Percentiles rank a stretch among this genome's conserved stretches.
Evolutionary conservation across 805 yeast species (phyloP).

Genomic region (Gaillardinia entomophila): DNA sequence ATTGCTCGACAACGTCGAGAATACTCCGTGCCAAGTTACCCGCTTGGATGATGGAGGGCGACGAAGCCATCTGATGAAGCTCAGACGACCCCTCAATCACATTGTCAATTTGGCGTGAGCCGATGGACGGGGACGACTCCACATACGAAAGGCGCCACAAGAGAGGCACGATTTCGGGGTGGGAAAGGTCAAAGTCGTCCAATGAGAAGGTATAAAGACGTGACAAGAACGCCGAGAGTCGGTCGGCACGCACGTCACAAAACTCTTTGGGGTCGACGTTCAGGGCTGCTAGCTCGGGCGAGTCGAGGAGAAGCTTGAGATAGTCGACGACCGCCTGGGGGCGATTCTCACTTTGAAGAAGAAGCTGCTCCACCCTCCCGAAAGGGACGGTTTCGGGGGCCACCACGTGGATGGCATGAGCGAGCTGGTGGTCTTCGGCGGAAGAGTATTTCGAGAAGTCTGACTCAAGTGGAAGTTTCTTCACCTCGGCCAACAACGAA

Average conservation of each 20-base stretch:
- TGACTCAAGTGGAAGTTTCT: neutral
- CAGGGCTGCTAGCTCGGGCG: constrained; percentile 15
- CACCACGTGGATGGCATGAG: constrained; percentile 14
- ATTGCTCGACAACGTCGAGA: constrained; percentile 17
- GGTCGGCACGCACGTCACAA: constrained; percentile 16
- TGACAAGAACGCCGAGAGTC: constrained; percentile 22
- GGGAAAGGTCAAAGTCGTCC: constrained; percentile 15
- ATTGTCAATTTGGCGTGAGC: constrained; percentile 19
- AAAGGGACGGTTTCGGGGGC: constrained; percentile 20
- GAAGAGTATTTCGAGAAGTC: neutral
- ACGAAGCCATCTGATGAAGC: neutral
- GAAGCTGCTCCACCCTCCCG: constrained; percentile 13
- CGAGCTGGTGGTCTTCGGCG: constrained; percentile 1
- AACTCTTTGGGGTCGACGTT: constrained; percentile 2
- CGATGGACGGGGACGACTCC: constrained; percentile 10
- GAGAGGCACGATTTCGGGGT: constrained; percentile 26
- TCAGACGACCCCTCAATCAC: constrained; percentile 8
- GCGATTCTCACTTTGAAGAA: constrained; percentile 24
- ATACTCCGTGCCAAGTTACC: constrained; percentile 25
- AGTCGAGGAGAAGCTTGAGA: constrained; percentile 30
- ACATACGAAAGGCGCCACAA: constrained; percentile 27
- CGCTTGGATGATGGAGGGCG: constrained; percentile 13
- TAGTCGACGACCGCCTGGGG: constrained; percentile 16
- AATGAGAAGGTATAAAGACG: constrained; percentile 20
- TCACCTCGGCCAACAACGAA: neutral